Base-by-base conservation (phyloP, 331 rosid genomes). In the Malus hybrid region DNA sequence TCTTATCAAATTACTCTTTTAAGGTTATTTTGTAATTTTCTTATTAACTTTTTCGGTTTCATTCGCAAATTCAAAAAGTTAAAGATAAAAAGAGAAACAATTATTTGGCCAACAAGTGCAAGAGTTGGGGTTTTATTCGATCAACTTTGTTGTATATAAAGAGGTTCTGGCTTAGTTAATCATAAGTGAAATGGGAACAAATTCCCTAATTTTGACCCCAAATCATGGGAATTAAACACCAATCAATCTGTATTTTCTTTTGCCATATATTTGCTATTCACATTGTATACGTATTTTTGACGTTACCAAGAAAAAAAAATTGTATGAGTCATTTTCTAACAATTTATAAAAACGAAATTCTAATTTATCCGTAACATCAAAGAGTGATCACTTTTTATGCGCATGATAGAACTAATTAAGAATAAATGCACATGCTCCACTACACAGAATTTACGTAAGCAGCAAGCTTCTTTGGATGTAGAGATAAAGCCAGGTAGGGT, bases 91-190 rank as follows among this genome's bases (percentile, higher is more conserved):
- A 29, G 4, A 50, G 36, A 31, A 31, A 29, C 39, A 29, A 12
- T 29, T 60, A 9, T 27, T 64, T 31, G 68, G 68, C 8, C 42
- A 67, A 3, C 24, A 31, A 3, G 29, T 27, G 11, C 18, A 20
- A 3, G 29, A 57, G 14, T 61, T 57, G 48, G 36, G 66, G 16
- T 64, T 69, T 82, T 46, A 82, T 78, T 82, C 72, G 29, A 55
- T 24, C 83, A 34, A 57, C 65, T 55, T 77, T 66, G 34, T 78
- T 76, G 19, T 59, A 14, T 12, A 12, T 39, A 65, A 62, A 48
- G 22, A 27, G 75, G 14, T 31, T 77, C 7, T 20, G 69, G 12
- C 66, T 46, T 8, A 11, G 31, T 3, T 8, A 52, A 50, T 15
- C 8, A 50, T 1, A 50, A 52, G 1, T 52, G 20, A 52, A 76